A percentile compares a stretch with the other conserved stretches of the same genome.
These are phyloP conservation scores for Cucumis hystrix DNA, from an alignment of 306 rosid species.

Conservation along the genomic window DNA sequence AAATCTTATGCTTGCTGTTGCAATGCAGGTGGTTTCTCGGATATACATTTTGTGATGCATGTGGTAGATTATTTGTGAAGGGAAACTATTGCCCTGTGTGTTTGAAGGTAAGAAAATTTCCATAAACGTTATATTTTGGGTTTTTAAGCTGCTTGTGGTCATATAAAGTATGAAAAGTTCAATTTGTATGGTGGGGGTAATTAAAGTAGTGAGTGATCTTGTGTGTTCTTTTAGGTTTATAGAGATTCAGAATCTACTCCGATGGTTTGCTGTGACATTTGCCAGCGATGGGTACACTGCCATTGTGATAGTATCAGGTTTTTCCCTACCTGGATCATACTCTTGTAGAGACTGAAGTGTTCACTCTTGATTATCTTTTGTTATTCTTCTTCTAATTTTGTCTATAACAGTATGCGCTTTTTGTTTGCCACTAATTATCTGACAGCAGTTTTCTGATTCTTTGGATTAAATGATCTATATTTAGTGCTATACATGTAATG, in stretches of 20 bases:
- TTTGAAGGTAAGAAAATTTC: constrained; percentile 53
- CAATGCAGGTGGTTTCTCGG: constrained; percentile 87
- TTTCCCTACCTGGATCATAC: constrained; percentile 1
- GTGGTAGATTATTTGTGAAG: constrained; percentile 94
- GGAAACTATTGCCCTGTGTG: constrained; percentile 98
- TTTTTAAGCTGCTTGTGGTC: background rate
- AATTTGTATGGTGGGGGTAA: background rate
- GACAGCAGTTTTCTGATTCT: background rate
- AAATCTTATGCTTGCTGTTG: background rate
- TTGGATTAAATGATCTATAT: background rate
- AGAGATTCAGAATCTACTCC: constrained; percentile 99
- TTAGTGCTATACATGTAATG: background rate
- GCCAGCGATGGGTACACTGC: constrained; percentile 99
- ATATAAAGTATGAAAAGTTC: background rate
- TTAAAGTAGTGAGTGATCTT: constrained; percentile 9
- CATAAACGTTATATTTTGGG: background rate
- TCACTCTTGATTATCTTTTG: background rate
- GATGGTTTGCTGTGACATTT: constrained; percentile 94
- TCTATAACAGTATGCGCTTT: background rate
- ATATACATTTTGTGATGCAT: constrained; percentile 95
- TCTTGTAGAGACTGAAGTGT: background rate
- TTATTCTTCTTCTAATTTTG: background rate
- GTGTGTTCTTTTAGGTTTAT: constrained; percentile 56
- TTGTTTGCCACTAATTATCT: background rate
- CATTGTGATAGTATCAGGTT: constrained; percentile 95